Percentiles rank a stretch among this genome's conserved stretches.
These are phyloP conservation scores for Paratrimastix pyriformis DNA, from an alignment of 78 protist genomes.

Conservation along the genomic window DNA sequence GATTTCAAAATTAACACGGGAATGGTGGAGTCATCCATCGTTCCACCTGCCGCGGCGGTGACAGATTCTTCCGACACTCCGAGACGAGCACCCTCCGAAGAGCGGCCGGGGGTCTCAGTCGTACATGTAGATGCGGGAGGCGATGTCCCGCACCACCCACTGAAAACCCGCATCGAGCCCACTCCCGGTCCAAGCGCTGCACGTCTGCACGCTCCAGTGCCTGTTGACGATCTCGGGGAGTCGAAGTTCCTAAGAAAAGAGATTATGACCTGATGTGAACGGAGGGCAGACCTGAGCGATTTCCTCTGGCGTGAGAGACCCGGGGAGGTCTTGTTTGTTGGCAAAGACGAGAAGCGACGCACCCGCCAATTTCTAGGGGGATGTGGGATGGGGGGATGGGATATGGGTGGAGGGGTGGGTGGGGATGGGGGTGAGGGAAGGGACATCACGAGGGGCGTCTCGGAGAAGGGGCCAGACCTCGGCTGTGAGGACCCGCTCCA, in stretches of 20 bases:
- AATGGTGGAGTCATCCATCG: too few species aligned
- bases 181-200: conserved; percentile 82
- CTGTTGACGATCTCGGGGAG: conserved; percentile 50
- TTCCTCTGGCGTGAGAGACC: conserved; percentile 60
- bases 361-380: conserved; percentile 83
- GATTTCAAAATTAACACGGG: too few species aligned
- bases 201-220: conserved; percentile 64
- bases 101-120: too few species aligned
- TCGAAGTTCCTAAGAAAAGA: conserved; percentile 28
- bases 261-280: too few species aligned
- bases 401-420: too few species aligned
- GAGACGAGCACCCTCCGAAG: too few species aligned
- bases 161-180: conserved; percentile 81
- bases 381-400: too few species aligned
- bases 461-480: too few species aligned
- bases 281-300: conserved; percentile 42
- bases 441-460: too few species aligned
- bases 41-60: too few species aligned
- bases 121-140: conserved; percentile 70
- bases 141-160: conserved; percentile 90
- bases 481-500: conserved; percentile 56
- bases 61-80: too few species aligned
- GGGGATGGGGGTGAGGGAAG: too few species aligned
- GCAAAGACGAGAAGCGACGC: conserved; percentile 90
- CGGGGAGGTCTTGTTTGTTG: conserved; percentile 91